Evolutionary conservation across 306 rosid genomes (phyloP).

Genomic region (Castanopsis chinensis): DNA sequence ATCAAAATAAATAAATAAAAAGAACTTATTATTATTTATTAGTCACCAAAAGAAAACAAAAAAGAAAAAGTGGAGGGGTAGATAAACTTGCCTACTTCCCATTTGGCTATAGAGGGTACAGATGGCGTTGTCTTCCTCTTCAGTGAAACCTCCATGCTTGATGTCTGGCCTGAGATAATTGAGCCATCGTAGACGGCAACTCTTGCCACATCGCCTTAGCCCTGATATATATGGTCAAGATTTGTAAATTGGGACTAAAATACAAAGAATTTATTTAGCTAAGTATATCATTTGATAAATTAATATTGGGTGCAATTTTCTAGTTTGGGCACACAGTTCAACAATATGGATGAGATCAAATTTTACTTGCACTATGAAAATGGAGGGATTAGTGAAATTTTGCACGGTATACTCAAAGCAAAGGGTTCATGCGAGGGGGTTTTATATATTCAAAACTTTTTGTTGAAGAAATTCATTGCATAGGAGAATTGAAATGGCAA

Average conservation of each 20-base stretch:
- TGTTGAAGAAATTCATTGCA: background rate
- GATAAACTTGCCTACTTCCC: conserved; percentile 69
- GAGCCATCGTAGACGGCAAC: conserved; percentile 88
- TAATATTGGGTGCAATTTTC: too few species aligned
- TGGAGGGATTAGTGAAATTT: too few species aligned
- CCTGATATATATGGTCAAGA: conserved; percentile 34
- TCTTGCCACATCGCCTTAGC: conserved; percentile 83
- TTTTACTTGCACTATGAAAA: too few species aligned
- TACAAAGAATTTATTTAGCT: background rate
- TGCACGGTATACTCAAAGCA: too few species aligned
- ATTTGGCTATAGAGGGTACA: conserved; percentile 57
- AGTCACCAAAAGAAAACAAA: background rate
- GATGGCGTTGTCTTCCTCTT: conserved; percentile 70
- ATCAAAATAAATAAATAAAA: background rate
- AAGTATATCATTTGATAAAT: background rate
- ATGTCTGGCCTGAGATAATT: conserved; percentile 89
- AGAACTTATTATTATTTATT: too few species aligned
- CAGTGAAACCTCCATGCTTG: conserved; percentile 85
- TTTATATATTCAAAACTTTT: background rate
- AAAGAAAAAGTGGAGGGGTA: background rate
- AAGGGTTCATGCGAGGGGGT: too few species aligned
- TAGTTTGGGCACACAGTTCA: too few species aligned
- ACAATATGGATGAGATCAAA: too few species aligned
- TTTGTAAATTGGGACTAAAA: background rate
- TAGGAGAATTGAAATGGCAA: background rate